Conservation (phyloP, 2,329 filamentous ascomycete species). For the Venturia pyrina region DNA sequence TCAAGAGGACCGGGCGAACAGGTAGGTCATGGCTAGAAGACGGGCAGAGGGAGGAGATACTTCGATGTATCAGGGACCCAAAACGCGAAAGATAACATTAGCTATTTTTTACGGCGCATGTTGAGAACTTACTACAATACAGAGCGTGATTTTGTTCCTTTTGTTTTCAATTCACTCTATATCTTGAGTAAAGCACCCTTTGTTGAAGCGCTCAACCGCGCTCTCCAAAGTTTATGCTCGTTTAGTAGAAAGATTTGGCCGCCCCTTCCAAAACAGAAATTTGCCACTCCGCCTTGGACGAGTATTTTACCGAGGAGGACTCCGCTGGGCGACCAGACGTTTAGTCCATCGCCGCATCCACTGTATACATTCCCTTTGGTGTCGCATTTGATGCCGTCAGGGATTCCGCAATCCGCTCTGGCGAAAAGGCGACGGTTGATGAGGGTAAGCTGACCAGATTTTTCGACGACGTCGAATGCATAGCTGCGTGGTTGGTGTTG, state of each 20-base stretch:
- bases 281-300: constrained; percentile 30
- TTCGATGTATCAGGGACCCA: too few species aligned
- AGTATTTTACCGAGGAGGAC: constrained; percentile 30
- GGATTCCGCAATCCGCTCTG: constrained; percentile 17
- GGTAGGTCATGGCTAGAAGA: too few species aligned
- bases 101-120: too few species aligned
- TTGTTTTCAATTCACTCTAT: not conserved
- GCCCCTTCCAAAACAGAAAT: constrained; percentile 38
- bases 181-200: constrained; percentile 15
- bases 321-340: constrained; percentile 38
- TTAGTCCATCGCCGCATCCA: constrained; percentile 40
- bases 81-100: too few species aligned
- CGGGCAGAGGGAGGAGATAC: too few species aligned
- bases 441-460: constrained; percentile 15
- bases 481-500: constrained; percentile 14
- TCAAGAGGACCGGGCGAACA: too few species aligned
- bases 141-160: too few species aligned
- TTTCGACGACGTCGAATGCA: constrained; percentile 17
- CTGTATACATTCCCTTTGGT: constrained; percentile 44
- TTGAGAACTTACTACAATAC: too few species aligned
- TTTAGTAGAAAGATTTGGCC: constrained; percentile 40
- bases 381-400: constrained; percentile 21
- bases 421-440: constrained; percentile 19
- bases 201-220: constrained; percentile 12
- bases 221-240: constrained; percentile 23